Percentiles rank a stretch among this genome's conserved stretches.
Conservation (phyloP, 2,329 filamentous ascomycete genomes). For the Diplocarpon mali region DNA sequence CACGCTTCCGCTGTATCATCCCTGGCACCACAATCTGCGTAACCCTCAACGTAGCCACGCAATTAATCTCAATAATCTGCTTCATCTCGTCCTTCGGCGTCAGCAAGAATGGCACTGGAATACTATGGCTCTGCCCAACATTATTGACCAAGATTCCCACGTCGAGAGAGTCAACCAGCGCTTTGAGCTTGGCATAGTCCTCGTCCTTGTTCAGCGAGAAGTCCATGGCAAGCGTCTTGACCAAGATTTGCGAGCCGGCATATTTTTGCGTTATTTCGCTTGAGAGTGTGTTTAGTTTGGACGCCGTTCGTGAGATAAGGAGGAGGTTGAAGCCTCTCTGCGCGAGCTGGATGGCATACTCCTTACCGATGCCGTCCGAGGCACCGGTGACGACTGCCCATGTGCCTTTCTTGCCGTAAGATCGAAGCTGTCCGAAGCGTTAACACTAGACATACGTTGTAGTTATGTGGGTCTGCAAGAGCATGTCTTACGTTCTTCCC, state of each 20-base stretch:
- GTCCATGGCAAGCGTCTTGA: constrained; percentile 82
- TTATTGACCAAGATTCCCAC: constrained; percentile 91
- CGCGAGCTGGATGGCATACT: constrained; percentile 85
- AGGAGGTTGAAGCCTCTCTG: constrained; percentile 88
- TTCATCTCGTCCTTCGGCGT: constrained; percentile 71
- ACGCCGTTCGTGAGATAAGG: constrained; percentile 88
- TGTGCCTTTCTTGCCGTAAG: constrained; percentile 81
- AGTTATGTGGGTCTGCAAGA: background rate
- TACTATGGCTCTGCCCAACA: constrained; percentile 86
- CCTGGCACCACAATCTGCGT: constrained; percentile 77
- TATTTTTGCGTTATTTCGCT: constrained; percentile 63
- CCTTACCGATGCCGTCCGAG: constrained; percentile 93
- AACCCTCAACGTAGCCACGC: constrained; percentile 75
- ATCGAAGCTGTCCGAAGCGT: constrained; percentile 53
- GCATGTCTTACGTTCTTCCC: constrained; percentile 44
- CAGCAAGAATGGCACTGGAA: constrained; percentile 78
- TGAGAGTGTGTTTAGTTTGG: constrained; percentile 73
- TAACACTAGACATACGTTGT: background rate
- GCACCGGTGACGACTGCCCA: constrained; percentile 95
- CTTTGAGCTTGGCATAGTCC: constrained; percentile 67
- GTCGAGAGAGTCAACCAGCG: constrained; percentile 61
- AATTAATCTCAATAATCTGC: constrained; percentile 93
- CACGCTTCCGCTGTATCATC: constrained; percentile 73
- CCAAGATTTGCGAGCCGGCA: constrained; percentile 48
- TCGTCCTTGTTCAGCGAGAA: constrained; percentile 68